Percentiles rank a stretch among this genome's conserved stretches.
phyloP scores from a whole-genome alignment of 2,329 filamentous ascomycete species.

The Penicillium sp. region DNA sequence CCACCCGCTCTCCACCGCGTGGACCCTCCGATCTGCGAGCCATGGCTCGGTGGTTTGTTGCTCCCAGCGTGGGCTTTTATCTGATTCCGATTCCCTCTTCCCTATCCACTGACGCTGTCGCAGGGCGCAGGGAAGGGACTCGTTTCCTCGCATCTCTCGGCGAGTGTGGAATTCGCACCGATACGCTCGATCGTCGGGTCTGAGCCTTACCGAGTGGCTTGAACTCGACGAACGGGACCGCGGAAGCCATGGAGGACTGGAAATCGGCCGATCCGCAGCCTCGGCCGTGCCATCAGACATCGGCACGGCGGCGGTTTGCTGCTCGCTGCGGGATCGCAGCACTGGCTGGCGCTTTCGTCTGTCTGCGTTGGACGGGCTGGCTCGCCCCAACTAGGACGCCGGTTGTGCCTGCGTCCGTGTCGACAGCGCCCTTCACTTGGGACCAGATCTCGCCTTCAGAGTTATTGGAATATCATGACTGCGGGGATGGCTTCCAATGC shows the following conservation, averaged over 20 bases:
- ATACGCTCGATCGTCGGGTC: background rate
- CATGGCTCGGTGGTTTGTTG: constrained; percentile 4
- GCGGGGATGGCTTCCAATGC: constrained; percentile 49
- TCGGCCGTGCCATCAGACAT: background rate
- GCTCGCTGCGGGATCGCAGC: constrained; percentile 5
- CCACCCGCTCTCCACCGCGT: background rate
- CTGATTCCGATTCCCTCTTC: constrained; percentile 1
- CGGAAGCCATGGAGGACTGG: constrained; percentile 12
- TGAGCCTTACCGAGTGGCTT: background rate
- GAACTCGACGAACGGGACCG: background rate
- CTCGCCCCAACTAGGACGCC: background rate
- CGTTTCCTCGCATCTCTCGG: background rate
- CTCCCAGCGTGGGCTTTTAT: constrained; percentile 4
- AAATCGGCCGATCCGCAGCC: constrained; percentile 7
- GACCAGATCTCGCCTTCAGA: constrained; percentile 29
- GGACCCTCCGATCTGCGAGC: constrained; percentile 5
- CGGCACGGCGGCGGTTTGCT: constrained; percentile 3
- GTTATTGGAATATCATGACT: constrained; percentile 39
- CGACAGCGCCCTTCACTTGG: constrained; percentile 14
- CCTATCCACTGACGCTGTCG: no score
- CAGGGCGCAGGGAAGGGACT: background rate
- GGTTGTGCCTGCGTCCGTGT: background rate
- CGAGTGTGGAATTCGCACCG: background rate
- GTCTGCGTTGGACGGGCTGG: constrained; percentile 4
- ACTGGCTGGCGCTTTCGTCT: background rate